These are phyloP conservation scores for Acanthamoeba healyi DNA, from an alignment of 208 protist genomes.

Conservation along the genomic window DNA sequence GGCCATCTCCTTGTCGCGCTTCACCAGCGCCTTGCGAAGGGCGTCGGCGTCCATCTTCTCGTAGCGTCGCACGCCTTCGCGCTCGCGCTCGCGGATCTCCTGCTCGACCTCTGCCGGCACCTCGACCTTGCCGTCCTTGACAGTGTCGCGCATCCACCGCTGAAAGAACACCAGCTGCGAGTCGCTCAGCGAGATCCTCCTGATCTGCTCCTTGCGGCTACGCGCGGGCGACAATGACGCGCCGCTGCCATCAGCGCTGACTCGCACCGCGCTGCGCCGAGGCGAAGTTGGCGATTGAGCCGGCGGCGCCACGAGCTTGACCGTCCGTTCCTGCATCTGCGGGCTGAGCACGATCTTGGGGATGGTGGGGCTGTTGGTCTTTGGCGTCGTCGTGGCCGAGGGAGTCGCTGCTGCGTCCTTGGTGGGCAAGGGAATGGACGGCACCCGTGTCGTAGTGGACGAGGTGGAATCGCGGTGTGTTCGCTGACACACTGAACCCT, in stretches of 20 bases:
- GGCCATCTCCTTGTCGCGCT: slow-evolving; percentile 13
- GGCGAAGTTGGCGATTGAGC: background rate
- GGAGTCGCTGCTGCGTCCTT: background rate
- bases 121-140: slow-evolving; percentile 29
- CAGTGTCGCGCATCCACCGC: background rate
- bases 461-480: background rate
- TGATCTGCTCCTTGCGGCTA: background rate
- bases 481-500: background rate
- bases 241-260: background rate
- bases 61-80: background rate
- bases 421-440: too few relatives aligned
- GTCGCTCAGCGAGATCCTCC: slow-evolving; percentile 2
- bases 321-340: background rate
- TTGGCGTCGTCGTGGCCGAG: background rate
- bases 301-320: background rate
- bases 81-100: slow-evolving; percentile 22
- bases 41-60: background rate
- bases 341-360: background rate
- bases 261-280: background rate
- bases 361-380: background rate
- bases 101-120: slow-evolving; percentile 16
- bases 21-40: slow-evolving; percentile 2
- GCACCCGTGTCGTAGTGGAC: background rate
- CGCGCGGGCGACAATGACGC: background rate
- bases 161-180: slow-evolving; percentile 27